Conservation (phyloP, 176 grass and related monocot species). For the Oropetium thomaeum region DNA sequence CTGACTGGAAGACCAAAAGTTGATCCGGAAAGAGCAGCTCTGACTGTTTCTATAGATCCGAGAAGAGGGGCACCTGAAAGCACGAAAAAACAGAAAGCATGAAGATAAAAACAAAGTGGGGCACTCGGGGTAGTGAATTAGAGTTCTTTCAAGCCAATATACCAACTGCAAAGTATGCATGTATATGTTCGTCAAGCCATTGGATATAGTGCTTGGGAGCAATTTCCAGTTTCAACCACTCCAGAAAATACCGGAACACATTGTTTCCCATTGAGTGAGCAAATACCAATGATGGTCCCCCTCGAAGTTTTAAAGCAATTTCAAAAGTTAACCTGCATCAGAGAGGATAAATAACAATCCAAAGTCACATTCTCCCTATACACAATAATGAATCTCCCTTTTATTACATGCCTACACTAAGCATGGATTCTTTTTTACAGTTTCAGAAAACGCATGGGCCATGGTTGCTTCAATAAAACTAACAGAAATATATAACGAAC, state of each 20-base stretch:
- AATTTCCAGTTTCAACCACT: constrained; percentile 98
- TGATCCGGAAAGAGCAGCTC: constrained; percentile 60
- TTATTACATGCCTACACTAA: background rate
- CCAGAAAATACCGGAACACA: constrained; percentile 93
- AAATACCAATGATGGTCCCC: constrained; percentile 94
- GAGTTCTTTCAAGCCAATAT: constrained; percentile 23
- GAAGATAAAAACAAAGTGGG: constrained; percentile 11
- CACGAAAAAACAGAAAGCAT: constrained; percentile 7
- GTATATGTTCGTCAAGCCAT: constrained; percentile 93
- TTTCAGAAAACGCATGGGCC: background rate
- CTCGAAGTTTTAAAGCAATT: constrained; percentile 80
- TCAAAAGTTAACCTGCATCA: constrained; percentile 86
- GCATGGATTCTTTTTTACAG: background rate
- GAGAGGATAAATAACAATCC: constrained; percentile 30
- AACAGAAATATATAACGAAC: too few relatives aligned
- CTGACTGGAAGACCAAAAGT: constrained; percentile 91
- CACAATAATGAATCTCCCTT: background rate
- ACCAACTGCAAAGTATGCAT: constrained; percentile 97
- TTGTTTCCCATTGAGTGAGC: constrained; percentile 99
- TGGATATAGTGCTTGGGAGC: constrained; percentile 79
- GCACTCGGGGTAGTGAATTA: constrained; percentile 12
- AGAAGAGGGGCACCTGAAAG: constrained; percentile 84
- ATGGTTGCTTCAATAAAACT: constrained; percentile 11
- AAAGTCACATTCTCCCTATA: constrained; percentile 18
- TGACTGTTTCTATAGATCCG: constrained; percentile 73